Conservation (phyloP, 1,284 basidiomycete genomes). For the Apiotrichum sp. region DNA sequence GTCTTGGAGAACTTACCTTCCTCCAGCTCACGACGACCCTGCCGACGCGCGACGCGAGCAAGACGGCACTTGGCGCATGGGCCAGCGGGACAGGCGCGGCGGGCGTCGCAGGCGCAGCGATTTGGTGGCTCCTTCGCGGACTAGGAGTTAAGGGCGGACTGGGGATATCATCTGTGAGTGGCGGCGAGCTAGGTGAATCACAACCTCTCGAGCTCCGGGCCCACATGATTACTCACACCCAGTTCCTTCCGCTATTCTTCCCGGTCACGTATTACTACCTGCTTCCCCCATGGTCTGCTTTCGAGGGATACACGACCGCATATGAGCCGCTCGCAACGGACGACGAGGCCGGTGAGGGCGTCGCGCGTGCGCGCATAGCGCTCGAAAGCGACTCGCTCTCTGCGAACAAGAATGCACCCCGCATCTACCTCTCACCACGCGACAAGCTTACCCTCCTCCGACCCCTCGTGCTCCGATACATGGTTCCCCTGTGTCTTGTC, state of each 20-base stretch:
- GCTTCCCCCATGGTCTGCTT: slow-evolving; percentile 52
- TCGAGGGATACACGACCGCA: slow-evolving; percentile 4
- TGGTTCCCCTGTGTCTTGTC: slow-evolving; percentile 45
- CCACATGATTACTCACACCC: background rate
- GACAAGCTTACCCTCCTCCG: slow-evolving; percentile 72
- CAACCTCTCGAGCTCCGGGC: no score
- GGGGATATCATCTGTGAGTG: slow-evolving; percentile 56
- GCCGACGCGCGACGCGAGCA: slow-evolving; percentile 28
- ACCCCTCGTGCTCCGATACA: slow-evolving; percentile 68
- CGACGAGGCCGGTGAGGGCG: slow-evolving; percentile 15
- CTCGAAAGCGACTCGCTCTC: background rate
- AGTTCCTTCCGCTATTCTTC: slow-evolving; percentile 73
- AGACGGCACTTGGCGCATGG: slow-evolving; percentile 60
- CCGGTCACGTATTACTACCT: slow-evolving; percentile 68
- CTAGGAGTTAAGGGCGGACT: slow-evolving; percentile 79
- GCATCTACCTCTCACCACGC: slow-evolving; percentile 50
- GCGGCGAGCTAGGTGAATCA: slow-evolving; percentile 10
- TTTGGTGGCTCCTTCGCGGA: slow-evolving; percentile 90
- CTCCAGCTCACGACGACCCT: slow-evolving; percentile 81
- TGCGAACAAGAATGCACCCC: background rate
- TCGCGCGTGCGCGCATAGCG: background rate
- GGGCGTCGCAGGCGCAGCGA: slow-evolving; percentile 80
- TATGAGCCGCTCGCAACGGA: slow-evolving; percentile 31
- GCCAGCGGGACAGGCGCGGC: slow-evolving; percentile 91
- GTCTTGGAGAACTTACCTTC: slow-evolving; percentile 90